A percentile compares a stretch with the other conserved stretches of the same genome.
Conservation (phyloP, 495 filamentous ascomycete species). For the Glonium stellatum region DNA sequence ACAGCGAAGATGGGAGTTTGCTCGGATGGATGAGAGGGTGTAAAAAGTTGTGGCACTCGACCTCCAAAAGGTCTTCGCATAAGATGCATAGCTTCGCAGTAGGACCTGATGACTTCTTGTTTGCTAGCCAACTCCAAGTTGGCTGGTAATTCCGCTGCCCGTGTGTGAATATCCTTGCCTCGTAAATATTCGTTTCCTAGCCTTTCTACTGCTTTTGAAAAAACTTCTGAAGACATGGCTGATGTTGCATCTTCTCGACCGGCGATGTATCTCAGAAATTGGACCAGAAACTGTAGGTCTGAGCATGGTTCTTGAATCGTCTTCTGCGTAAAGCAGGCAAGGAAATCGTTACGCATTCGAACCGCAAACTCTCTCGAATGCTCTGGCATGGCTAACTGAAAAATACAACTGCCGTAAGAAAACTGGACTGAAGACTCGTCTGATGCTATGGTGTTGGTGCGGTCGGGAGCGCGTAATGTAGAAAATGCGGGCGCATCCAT, state of each 20-base stretch:
- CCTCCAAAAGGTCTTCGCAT: constrained; percentile 5
- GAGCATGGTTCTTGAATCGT: constrained; percentile 6
- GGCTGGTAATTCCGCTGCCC: constrained; percentile 4
- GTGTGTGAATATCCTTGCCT: constrained; percentile 11
- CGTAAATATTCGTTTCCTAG: constrained; percentile 4
- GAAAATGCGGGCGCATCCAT: not conserved
- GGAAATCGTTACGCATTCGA: constrained; percentile 9
- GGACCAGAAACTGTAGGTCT: constrained; percentile 7
- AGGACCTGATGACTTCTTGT: constrained; percentile 13
- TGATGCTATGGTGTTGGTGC: not conserved
- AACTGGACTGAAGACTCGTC: constrained; percentile 8
- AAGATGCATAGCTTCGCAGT: constrained; percentile 13
- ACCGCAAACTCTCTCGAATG: constrained; percentile 6
- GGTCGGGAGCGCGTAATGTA: not conserved
- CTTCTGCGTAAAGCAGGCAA: constrained; percentile 1
- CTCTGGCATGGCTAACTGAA: constrained; percentile 10
- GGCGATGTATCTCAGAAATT: constrained; percentile 11
- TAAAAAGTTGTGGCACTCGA: constrained; percentile 5
- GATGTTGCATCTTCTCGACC: constrained; percentile 5
- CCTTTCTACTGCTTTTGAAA: constrained; percentile 7
- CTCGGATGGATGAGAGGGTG: constrained; percentile 10
- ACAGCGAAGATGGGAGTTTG: constrained; percentile 9
- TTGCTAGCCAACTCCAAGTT: constrained; percentile 6
- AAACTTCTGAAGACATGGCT: constrained; percentile 8
- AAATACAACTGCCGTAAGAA: constrained; percentile 1